Base-by-base conservation (phyloP, 2,329 filamentous ascomycete genomes). In the Penicillium sp. region DNA sequence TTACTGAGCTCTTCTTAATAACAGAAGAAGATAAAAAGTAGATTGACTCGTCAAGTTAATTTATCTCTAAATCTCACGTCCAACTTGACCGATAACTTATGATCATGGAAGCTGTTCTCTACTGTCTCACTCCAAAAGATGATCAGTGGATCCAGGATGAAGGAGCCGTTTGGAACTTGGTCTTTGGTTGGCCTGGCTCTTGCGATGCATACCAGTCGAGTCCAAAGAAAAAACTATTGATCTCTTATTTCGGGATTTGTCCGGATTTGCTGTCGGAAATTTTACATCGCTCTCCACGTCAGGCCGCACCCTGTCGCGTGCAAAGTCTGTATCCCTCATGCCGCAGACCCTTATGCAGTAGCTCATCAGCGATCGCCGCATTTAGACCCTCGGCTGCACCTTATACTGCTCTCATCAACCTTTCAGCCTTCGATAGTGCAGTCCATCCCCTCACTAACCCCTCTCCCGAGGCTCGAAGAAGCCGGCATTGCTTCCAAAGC, bases 91-190 rank as follows among this genome's bases (percentile, higher is more conserved):
- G n/a, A n/a, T n/a, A n/a, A n/a, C n/a, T n/a, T n/a, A n/a, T n/a
- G n/a, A n/a, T n/a, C n/a, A n/a, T n/a, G n/a, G n/a, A n/a, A n/a
- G n/a, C n/a, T n/a, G n/a, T n/a, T n/a, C 23, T 36, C 45, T 33
- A 14, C 7, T 39, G 49, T 52, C 44, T 56, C 54, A 46, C 44
- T 26, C 6, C 16, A n/a, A 21, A n/a, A 21, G 42, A 23, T 14
- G 42, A 31, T 31, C 42, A 31, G 26, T 45, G 42, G 42, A 16
- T 31, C 28, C 28, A 45, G 16, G 42, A 19, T 45, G 28, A 45
- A 45, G 18, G 28, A 45, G 16, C 42, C 42, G 26, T 11, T 9
- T 5, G 14, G 8, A 18, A 31, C 2, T n/a, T 8, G 11, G 13
- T 19, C 26, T 13, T 19, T 45, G 26, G 26, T 45, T 45, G 42